A percentile compares a stretch with the other conserved stretches of the same genome.
Conservation (phyloP, 1,139 yeast species). For the Blastobotrys petasosporus region DNA sequence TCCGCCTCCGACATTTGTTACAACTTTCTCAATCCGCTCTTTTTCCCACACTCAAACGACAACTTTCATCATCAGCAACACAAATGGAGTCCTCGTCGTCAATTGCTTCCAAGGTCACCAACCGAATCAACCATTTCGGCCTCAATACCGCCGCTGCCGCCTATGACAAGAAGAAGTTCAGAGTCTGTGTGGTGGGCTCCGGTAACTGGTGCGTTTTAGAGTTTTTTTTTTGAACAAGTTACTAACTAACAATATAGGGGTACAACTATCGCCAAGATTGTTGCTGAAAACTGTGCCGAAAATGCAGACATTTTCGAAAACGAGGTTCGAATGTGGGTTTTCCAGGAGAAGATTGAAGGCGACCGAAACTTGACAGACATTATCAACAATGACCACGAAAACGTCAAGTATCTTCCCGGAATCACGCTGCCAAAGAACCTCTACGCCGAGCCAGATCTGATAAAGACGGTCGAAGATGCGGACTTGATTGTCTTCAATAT, state of each 20-base stretch:
- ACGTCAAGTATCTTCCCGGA: constrained; percentile 71
- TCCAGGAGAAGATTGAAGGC: constrained; percentile 65
- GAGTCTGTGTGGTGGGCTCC: constrained; percentile 39
- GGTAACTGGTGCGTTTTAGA: constrained; percentile 40
- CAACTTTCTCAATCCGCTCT: not conserved
- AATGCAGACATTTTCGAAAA: constrained; percentile 61
- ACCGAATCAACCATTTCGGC: constrained; percentile 14
- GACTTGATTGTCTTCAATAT: constrained; percentile 84
- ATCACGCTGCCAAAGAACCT: constrained; percentile 75
- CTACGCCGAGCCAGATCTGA: constrained; percentile 76
- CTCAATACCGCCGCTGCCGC: constrained; percentile 8
- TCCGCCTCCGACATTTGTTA: constrained; percentile 5
- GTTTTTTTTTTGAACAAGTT: too few species aligned
- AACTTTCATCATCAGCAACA: not conserved
- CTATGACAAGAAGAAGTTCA: constrained; percentile 16
- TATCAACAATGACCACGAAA: constrained; percentile 80
- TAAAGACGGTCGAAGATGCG: constrained; percentile 64
- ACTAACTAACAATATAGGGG: constrained; percentile 38
- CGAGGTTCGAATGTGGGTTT: constrained; percentile 91
- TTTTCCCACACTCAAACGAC: not conserved
- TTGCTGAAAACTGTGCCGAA: constrained; percentile 75
- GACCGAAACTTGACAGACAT: constrained; percentile 64
- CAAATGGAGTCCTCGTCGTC: constrained; percentile 7
- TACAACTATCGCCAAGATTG: constrained; percentile 88
- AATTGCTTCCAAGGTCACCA: constrained; percentile 11